A percentile compares a stretch with the other conserved stretches of the same genome.
These are phyloP conservation scores for Globisporangium recalcitrans DNA, from an alignment of 352 stramenopile species.

Conservation along the genomic window DNA sequence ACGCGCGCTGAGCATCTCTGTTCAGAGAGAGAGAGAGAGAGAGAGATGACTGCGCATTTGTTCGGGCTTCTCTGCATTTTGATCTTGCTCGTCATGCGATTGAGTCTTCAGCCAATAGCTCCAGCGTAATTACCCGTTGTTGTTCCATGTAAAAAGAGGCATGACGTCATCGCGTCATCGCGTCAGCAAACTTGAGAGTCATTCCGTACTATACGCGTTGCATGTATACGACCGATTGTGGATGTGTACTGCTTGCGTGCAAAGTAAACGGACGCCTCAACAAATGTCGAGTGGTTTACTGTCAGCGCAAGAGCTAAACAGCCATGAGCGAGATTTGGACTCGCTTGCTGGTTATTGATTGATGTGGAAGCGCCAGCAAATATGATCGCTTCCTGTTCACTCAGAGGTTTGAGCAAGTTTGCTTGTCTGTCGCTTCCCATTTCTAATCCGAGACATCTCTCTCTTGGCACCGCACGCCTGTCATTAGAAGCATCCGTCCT, in stretches of 20 bases:
- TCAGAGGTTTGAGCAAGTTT: too few species aligned
- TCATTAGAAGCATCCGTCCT: not conserved
- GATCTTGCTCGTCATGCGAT: not conserved
- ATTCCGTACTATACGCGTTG: not conserved
- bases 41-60: slow-evolving; percentile 7
- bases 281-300: not conserved
- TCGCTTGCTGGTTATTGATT: not conserved
- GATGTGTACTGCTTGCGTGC: not conserved
- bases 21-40: not conserved
- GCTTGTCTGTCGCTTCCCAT: not conserved
- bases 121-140: slow-evolving; percentile 9
- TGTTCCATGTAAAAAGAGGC: slow-evolving; percentile 10
- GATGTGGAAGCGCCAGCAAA: not conserved
- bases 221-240: not conserved
- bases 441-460: not conserved
- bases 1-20: not conserved
- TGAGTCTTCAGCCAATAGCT: slow-evolving; percentile 6
- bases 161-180: slow-evolving; percentile 18
- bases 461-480: not conserved
- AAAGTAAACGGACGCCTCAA: not conserved
- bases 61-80: not conserved
- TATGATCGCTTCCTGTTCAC: not conserved
- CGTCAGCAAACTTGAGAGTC: not conserved
- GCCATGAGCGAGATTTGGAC: not conserved
- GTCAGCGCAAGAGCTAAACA: not conserved